These are phyloP conservation scores for Biancaea sappan DNA, from an alignment of 306 rosid genomes.

Conservation along the genomic window DNA sequence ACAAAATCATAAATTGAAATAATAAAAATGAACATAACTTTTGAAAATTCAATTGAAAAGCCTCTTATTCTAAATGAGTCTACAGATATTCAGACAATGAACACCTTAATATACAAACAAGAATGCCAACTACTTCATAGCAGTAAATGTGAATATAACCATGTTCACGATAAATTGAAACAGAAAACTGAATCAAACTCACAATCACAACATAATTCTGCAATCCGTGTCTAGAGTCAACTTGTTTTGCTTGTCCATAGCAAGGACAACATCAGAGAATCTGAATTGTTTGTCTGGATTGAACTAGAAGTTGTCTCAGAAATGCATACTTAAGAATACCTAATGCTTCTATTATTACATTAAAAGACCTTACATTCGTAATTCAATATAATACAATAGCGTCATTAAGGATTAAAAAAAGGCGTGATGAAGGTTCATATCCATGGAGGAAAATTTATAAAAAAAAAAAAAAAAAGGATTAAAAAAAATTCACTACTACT, in stretches of 20 bases:
- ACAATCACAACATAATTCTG: background rate
- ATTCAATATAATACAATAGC: background rate
- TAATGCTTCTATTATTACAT: background rate
- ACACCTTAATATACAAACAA: constrained; percentile 46
- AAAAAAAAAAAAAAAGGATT: background rate
- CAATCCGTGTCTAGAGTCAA: constrained; percentile 6
- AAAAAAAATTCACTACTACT: constrained; percentile 14
- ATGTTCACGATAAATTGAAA: constrained; percentile 13
- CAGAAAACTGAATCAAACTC: constrained; percentile 16
- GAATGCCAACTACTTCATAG: background rate
- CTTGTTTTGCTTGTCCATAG: constrained; percentile 60
- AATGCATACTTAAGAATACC: background rate
- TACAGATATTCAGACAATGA: constrained; percentile 47
- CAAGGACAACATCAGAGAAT: constrained; percentile 59
- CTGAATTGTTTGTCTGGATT: too few species aligned
- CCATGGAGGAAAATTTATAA: constrained; percentile 4
- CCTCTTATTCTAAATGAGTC: too few species aligned
- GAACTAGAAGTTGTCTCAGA: too few species aligned
- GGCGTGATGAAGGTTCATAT: background rate
- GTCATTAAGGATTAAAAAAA: too few species aligned
- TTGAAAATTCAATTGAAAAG: too few species aligned
- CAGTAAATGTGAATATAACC: background rate
- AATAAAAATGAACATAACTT: too few species aligned
- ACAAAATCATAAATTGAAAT: too few species aligned
- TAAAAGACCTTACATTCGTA: constrained; percentile 1